Evolutionary conservation across 1,284 basidiomycete species (phyloP).

Genomic region (Naganishia cerealis): DNA sequence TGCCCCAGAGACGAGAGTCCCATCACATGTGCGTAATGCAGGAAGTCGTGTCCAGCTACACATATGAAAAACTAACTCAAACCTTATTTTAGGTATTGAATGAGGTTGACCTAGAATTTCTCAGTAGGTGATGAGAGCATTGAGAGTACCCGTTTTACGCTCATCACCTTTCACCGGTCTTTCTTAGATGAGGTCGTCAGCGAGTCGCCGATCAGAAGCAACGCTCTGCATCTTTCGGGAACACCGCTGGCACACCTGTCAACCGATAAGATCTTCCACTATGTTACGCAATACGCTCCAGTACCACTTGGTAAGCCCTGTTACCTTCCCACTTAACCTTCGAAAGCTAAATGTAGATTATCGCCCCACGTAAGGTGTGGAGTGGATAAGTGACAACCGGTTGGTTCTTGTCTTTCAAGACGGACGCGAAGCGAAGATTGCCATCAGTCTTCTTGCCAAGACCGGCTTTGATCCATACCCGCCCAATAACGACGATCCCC

Average conservation of each 20-base stretch:
- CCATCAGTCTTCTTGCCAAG: constrained; percentile 31
- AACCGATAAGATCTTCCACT: constrained; percentile 33
- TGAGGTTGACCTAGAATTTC: constrained; percentile 18
- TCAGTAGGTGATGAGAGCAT: not conserved
- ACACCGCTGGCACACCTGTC: constrained; percentile 32
- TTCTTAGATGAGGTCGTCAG: constrained; percentile 3
- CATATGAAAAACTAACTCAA: not conserved
- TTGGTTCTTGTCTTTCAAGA: constrained; percentile 30
- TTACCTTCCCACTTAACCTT: not conserved
- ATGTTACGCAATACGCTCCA: constrained; percentile 32
- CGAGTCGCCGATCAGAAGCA: constrained; percentile 33
- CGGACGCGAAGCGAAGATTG: constrained; percentile 16
- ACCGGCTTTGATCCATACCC: constrained; percentile 33
- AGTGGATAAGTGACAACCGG: constrained; percentile 35
- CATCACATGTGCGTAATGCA: not conserved
- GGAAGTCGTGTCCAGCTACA: not conserved
- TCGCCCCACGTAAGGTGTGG: constrained; percentile 20
- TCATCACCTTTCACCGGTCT: not conserved
- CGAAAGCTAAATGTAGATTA: not conserved
- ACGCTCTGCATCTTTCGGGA: constrained; percentile 33
- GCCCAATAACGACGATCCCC: constrained; percentile 30
- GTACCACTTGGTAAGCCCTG: constrained; percentile 30
- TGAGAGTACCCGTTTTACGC: not conserved
- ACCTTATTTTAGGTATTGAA: constrained; percentile 3
- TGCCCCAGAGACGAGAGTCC: constrained; percentile 18